Evolutionary conservation across 768 basidiomycete genomes (phyloP), one percentile per base, ranked within the genome.

Genomic region (Candolleomyces efflorescens): DNA sequence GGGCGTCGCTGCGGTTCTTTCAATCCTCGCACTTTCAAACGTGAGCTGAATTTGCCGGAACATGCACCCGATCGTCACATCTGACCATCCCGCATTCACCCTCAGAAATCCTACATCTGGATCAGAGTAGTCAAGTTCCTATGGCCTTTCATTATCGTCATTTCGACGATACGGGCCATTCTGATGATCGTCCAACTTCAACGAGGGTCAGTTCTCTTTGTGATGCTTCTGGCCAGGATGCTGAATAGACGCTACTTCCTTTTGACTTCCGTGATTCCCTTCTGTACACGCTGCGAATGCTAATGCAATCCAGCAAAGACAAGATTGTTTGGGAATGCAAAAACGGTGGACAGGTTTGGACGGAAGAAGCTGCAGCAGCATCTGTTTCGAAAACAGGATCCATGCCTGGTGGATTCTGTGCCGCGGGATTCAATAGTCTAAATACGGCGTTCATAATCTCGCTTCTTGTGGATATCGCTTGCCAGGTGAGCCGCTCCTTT

Each of bases 161-260:
- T 85, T 59, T 78, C 74, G 65, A 82, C 81, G 24, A 67, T 89
- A 56, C 82, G 87, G 58, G 85, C 82, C 43, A 84, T 86, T 66
- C 66, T 87, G 59, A 89, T 89, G 83, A 85, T 89, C 68, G 83
- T 87, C 67, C 74, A 88, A 71, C 80, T 90, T 59, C 78, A 86
- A 67, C 80, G 86, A 68, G 83, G 83, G 85, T 86, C 32, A 32
- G 32, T 71, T 68, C 82, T 59, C 73, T 67, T 65, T 56, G 65
- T 54, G 52, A 55, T 56, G 69, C 65, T 61, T 63, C 58, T 39
- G 37, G 39, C 23, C 37, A 37, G 37, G n/a, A 32, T 32, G 18
- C 32, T 32, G 32, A 53, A 53, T 32, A 50, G 32, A n/a, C 18
- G 47, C 49, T 36, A 18, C 49, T 37, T 51, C 26, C 23, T 15